Evolutionary conservation across 1,284 basidiomycete genomes (phyloP).

Genomic region (Naganishia sp.): DNA sequence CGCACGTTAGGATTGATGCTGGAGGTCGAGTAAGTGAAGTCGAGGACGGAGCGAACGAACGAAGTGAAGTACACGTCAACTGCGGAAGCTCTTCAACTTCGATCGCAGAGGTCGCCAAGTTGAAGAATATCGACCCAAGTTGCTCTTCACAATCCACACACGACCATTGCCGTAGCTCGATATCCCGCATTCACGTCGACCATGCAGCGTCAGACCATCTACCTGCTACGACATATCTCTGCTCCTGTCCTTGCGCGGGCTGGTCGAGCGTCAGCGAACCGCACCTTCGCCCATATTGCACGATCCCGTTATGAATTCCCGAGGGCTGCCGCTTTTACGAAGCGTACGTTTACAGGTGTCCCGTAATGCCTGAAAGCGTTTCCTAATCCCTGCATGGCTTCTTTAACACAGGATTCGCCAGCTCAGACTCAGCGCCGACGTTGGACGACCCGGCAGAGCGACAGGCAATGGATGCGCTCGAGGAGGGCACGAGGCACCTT

Average conservation of each 20-base stretch:
- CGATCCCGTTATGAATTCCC: constrained; percentile 3
- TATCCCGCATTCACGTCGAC: neutral
- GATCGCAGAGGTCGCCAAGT: constrained; percentile 3
- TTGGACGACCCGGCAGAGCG: constrained; percentile 78
- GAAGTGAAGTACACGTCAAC: constrained; percentile 1
- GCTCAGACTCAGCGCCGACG: constrained; percentile 76
- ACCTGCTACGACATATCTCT: neutral
- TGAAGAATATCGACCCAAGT: neutral
- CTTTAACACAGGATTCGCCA: constrained; percentile 69
- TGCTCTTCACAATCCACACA: no score
- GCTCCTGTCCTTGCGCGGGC: neutral
- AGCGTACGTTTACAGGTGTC: constrained; percentile 1
- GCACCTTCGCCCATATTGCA: neutral
- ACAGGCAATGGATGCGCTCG: constrained; percentile 77
- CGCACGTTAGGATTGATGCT: no score
- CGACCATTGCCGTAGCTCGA: no score
- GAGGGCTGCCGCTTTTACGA: neutral
- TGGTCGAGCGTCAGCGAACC: neutral
- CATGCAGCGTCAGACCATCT: constrained; percentile 18
- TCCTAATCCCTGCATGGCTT: neutral
- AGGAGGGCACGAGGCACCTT: constrained; percentile 81
- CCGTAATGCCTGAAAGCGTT: no score
- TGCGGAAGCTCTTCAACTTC: neutral
- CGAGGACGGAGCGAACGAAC: neutral
- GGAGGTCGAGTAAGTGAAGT: neutral